Conservation (phyloP, 2,329 filamentous ascomycete species). For the Chaetomiaceae sp. region DNA sequence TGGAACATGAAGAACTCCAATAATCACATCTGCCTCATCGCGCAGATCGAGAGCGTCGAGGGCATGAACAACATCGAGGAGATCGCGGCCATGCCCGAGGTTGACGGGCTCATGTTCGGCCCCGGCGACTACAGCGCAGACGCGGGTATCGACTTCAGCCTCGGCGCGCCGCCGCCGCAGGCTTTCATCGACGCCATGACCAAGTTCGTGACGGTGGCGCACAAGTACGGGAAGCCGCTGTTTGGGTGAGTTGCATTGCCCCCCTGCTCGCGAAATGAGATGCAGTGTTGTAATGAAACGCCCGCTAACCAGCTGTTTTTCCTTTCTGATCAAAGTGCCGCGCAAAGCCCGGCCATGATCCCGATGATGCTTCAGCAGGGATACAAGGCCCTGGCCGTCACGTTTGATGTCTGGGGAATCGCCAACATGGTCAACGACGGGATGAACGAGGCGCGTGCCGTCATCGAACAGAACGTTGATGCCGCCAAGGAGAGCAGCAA, state of each 20-base stretch:
- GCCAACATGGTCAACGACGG: constrained; percentile 9
- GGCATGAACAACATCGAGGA: constrained; percentile 25
- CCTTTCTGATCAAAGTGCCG: not conserved
- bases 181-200: constrained; percentile 2
- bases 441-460: not conserved
- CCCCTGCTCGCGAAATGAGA: not conserved
- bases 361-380: constrained; percentile 7
- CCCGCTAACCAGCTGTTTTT: too few relatives aligned
- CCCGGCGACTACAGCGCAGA: constrained; percentile 19
- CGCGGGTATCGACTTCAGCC: constrained; percentile 1
- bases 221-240: constrained; percentile 6
- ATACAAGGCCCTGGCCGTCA: not conserved
- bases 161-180: not conserved
- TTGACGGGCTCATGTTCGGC: constrained; percentile 21
- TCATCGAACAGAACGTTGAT: not conserved
- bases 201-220: not conserved
- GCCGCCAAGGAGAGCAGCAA: not conserved
- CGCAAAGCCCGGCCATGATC: constrained; percentile 5
- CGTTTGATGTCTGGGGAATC: constrained; percentile 3
- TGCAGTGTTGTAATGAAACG: too few relatives aligned
- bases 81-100: constrained; percentile 20
- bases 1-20: constrained; percentile 26
- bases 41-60: constrained; percentile 26
- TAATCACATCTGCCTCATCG: constrained; percentile 22
- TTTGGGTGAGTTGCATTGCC: constrained; percentile 1